phyloP scores from a whole-genome alignment of 306 rosid genomes.

The Cicer cuneatum region DNA sequence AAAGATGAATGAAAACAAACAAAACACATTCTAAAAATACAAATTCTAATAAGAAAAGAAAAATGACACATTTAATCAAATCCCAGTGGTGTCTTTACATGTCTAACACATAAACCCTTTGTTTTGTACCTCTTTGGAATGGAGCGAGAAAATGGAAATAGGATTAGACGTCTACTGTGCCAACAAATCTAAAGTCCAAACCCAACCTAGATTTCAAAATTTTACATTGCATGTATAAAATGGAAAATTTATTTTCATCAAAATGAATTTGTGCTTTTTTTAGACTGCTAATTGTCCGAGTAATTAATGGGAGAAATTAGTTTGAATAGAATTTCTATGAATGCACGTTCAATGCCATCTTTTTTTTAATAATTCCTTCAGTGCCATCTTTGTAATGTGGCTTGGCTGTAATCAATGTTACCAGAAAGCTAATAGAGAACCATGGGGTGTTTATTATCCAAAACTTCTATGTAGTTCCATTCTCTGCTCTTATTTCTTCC shows the following conservation, averaged over 20 bases:
- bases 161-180: background rate
- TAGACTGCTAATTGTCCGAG: background rate
- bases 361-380: background rate
- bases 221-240: background rate
- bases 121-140: slow-evolving; percentile 7
- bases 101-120: background rate
- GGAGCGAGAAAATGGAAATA: slow-evolving; percentile 13
- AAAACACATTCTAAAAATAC: background rate
- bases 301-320: background rate
- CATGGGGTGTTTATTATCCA: background rate
- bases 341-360: slow-evolving; percentile 20
- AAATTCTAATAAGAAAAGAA: background rate
- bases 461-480: slow-evolving; percentile 3
- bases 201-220: background rate
- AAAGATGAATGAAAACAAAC: background rate
- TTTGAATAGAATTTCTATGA: slow-evolving; percentile 16
- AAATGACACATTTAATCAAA: background rate
- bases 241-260: background rate
- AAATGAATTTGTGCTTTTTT: background rate
- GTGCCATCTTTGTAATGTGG: slow-evolving; percentile 2
- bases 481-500: slow-evolving; percentile 17
- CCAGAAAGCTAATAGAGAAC: slow-evolving; percentile 7
- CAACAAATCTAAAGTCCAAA: background rate
- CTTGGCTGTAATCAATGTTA: background rate
- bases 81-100: slow-evolving; percentile 2